Percentiles rank a stretch among this genome's conserved stretches.
Conservation (phyloP, 1,284 basidiomycete genomes). For the Pterula multifida region DNA sequence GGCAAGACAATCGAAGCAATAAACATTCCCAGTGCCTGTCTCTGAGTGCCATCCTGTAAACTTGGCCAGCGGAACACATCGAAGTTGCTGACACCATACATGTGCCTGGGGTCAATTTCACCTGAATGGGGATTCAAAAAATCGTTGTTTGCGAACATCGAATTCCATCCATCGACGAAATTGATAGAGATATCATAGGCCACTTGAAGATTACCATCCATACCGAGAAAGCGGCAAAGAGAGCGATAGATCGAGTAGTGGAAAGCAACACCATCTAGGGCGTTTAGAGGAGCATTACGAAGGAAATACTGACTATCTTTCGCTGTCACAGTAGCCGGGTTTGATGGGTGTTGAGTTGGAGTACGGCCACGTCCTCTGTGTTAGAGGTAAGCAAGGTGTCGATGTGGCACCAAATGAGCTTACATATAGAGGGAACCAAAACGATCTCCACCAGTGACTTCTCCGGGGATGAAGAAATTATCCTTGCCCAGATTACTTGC, state of each 20-base stretch:
- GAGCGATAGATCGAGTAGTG: slow-evolving; percentile 88
- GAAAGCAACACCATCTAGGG: slow-evolving; percentile 73
- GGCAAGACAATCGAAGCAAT: slow-evolving; percentile 76
- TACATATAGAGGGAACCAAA: slow-evolving; percentile 81
- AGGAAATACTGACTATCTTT: slow-evolving; percentile 66
- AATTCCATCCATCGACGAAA: slow-evolving; percentile 79
- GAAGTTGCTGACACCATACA: slow-evolving; percentile 86
- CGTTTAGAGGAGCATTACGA: slow-evolving; percentile 47
- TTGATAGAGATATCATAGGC: slow-evolving; percentile 75
- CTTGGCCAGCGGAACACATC: slow-evolving; percentile 90
- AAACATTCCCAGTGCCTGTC: slow-evolving; percentile 65
- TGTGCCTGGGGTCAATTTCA: slow-evolving; percentile 68
- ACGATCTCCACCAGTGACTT: slow-evolving; percentile 89
- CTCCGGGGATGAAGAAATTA: slow-evolving; percentile 84
- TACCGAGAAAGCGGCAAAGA: slow-evolving; percentile 74
- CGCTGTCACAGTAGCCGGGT: slow-evolving; percentile 55
- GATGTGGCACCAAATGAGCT: slow-evolving; percentile 16
- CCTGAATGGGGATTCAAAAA: slow-evolving; percentile 65
- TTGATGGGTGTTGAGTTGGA: slow-evolving; percentile 49
- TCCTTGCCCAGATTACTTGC: slow-evolving; percentile 61
- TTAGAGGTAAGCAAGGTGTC: slow-evolving; percentile 2
- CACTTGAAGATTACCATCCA: slow-evolving; percentile 86
- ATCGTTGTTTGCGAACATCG: slow-evolving; percentile 82
- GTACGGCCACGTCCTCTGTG: slow-evolving; percentile 79
- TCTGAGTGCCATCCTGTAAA: slow-evolving; percentile 71